These are phyloP conservation scores for Pseudocercospora fuligena DNA, from an alignment of 2,329 filamentous ascomycete genomes.

Conservation along the genomic window DNA sequence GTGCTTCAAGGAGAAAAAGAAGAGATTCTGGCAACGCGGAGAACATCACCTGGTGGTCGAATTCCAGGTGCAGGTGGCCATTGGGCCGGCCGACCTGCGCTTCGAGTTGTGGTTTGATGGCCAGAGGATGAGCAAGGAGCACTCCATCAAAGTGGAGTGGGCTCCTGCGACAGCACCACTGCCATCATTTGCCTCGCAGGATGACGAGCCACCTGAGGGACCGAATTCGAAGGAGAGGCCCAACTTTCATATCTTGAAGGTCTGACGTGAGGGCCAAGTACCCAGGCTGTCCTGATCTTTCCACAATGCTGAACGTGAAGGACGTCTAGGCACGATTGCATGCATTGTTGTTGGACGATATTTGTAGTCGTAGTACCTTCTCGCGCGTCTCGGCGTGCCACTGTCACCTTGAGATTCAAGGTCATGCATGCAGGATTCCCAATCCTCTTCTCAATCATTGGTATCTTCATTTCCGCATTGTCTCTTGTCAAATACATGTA, in stretches of 20 bases:
- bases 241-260: background rate
- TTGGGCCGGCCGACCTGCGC: constrained; percentile 46
- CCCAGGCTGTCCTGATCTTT: background rate
- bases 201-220: background rate
- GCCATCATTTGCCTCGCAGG: background rate
- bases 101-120: constrained; percentile 43
- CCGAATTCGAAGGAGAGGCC: background rate
- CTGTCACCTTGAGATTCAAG: no score
- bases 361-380: background rate
- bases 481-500: no score
- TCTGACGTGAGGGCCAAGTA: background rate
- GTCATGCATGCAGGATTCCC: no score
- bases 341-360: background rate
- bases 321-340: background rate
- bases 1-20: constrained; percentile 44
- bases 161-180: background rate
- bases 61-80: constrained; percentile 44
- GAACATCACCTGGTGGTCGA: constrained; percentile 43
- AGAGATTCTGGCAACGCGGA: constrained; percentile 43
- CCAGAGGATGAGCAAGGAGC: constrained; percentile 7
- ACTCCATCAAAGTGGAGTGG: constrained; percentile 11
- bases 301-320: no score
- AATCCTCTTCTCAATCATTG: no score
- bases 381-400: no score
- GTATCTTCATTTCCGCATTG: no score